Evolutionary conservation across 768 basidiomycete genomes (phyloP).

Genomic region (Coprinopsis cinerea): DNA sequence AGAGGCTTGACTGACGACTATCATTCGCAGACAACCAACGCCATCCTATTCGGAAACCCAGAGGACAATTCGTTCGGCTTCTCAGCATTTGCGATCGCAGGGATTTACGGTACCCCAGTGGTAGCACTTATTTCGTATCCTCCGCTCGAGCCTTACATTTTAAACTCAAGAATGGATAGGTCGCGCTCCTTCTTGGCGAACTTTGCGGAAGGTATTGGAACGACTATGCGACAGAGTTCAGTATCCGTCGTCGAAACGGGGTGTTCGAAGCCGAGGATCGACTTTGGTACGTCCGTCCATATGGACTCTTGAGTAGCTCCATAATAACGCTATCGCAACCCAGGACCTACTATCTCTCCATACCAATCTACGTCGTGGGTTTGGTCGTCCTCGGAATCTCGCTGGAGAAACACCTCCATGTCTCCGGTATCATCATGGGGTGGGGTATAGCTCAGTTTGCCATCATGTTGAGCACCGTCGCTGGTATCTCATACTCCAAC

Average conservation of each 20-base stretch:
- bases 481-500: slow-evolving; percentile 35
- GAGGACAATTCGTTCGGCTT: not conserved
- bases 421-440: slow-evolving; percentile 48
- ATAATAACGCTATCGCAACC: not conserved
- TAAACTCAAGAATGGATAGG: slow-evolving; percentile 23
- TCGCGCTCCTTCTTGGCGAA: slow-evolving; percentile 32
- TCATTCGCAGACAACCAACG: not conserved
- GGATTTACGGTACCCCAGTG: not conserved
- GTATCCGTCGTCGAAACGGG: slow-evolving; percentile 28
- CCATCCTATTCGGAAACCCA: not conserved
- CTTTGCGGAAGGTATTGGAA: slow-evolving; percentile 29
- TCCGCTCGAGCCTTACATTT: slow-evolving; percentile 23
- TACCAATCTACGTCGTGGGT: slow-evolving; percentile 48
- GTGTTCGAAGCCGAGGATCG: slow-evolving; percentile 40
- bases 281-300: slow-evolving; percentile 33
- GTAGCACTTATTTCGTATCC: too few species aligned
- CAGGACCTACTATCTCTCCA: slow-evolving; percentile 48
- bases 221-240: slow-evolving; percentile 26
- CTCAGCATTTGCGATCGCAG: not conserved
- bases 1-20: not conserved
- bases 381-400: slow-evolving; percentile 47
- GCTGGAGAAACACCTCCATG: slow-evolving; percentile 40
- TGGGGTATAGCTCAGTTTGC: slow-evolving; percentile 52
- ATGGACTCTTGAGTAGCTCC: not conserved
- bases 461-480: slow-evolving; percentile 48